Conservation (phyloP, 2,329 filamentous ascomycete genomes). For the Didymellaceae sp. region DNA sequence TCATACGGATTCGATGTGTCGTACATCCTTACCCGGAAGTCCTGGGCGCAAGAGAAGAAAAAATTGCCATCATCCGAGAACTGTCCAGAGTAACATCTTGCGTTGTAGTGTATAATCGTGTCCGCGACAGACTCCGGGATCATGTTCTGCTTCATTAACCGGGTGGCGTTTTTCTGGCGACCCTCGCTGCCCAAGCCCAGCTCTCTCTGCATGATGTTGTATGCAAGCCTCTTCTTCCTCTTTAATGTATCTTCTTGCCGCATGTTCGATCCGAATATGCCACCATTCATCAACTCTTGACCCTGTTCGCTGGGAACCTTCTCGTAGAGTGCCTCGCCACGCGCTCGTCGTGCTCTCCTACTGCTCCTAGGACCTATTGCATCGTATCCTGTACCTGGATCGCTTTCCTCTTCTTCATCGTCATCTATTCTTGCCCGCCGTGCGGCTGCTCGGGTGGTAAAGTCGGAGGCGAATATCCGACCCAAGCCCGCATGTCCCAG, state of each 20-base stretch:
- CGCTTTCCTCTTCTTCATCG: slow-evolving; percentile 48
- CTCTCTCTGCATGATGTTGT: slow-evolving; percentile 80
- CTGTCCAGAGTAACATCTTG: slow-evolving; percentile 90
- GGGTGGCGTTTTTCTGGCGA: slow-evolving; percentile 65
- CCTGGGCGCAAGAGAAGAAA: slow-evolving; percentile 90
- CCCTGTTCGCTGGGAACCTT: slow-evolving; percentile 83
- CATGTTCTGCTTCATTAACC: slow-evolving; percentile 75
- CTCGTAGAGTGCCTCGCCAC: slow-evolving; percentile 67
- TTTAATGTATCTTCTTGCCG: slow-evolving; percentile 59
- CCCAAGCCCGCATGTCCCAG: slow-evolving; percentile 61
- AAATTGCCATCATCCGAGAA: slow-evolving; percentile 98
- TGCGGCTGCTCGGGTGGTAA: slow-evolving; percentile 25
- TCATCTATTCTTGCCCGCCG: slow-evolving; percentile 29
- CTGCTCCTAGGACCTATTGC: slow-evolving; percentile 40
- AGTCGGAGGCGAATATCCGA: slow-evolving; percentile 55
- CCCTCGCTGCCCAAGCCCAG: slow-evolving; percentile 70
- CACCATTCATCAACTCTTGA: slow-evolving; percentile 78
- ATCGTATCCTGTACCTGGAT: slow-evolving; percentile 47
- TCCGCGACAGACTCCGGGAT: slow-evolving; percentile 81
- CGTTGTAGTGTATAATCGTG: slow-evolving; percentile 84
- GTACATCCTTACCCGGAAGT: slow-evolving; percentile 96
- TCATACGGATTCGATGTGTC: slow-evolving; percentile 94
- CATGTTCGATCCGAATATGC: slow-evolving; percentile 76
- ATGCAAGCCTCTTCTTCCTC: slow-evolving; percentile 66
- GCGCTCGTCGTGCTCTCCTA: slow-evolving; percentile 49